Evolutionary conservation across 1,284 basidiomycete genomes (phyloP).

Genomic region (Ceraceosorus guamensis): DNA sequence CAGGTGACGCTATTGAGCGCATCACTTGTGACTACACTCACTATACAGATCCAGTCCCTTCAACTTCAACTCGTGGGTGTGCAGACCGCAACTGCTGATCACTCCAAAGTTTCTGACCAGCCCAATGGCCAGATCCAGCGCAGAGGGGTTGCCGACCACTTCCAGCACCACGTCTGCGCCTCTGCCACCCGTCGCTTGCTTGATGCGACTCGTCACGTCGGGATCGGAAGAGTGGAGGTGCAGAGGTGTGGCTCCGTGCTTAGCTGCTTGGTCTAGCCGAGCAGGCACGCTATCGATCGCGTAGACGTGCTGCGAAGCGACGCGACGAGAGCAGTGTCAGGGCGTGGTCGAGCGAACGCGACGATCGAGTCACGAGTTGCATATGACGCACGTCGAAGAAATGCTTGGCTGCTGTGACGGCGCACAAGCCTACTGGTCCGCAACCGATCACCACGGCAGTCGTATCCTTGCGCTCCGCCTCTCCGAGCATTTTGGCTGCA

Average conservation of each 20-base stretch:
- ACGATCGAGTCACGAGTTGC: neutral
- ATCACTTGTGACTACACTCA: neutral
- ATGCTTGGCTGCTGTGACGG: constrained; percentile 50
- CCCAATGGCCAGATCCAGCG: constrained; percentile 65
- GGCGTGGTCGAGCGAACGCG: neutral
- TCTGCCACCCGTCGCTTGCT: constrained; percentile 39
- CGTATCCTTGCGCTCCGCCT: constrained; percentile 33
- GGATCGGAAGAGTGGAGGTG: constrained; percentile 25
- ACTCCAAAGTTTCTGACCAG: constrained; percentile 73
- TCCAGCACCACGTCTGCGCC: constrained; percentile 54
- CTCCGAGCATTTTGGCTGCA: constrained; percentile 49
- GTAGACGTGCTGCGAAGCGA: constrained; percentile 32
- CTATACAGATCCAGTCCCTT: constrained; percentile 58
- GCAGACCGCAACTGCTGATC: constrained; percentile 69
- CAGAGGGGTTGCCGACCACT: constrained; percentile 70
- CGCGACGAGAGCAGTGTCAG: neutral
- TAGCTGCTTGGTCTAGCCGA: constrained; percentile 43
- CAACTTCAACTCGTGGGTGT: constrained; percentile 46
- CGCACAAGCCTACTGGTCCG: constrained; percentile 52
- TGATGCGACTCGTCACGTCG: constrained; percentile 22
- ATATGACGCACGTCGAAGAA: constrained; percentile 41
- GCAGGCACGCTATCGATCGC: constrained; percentile 46
- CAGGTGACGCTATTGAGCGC: too few species aligned
- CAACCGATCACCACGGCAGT: constrained; percentile 46
- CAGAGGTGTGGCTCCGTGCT: constrained; percentile 35